Percentiles rank a stretch among this genome's conserved stretches.
These are phyloP conservation scores for Dictyostelium capitatum DNA, from an alignment of 78 protist species.

Conservation along the genomic window DNA sequence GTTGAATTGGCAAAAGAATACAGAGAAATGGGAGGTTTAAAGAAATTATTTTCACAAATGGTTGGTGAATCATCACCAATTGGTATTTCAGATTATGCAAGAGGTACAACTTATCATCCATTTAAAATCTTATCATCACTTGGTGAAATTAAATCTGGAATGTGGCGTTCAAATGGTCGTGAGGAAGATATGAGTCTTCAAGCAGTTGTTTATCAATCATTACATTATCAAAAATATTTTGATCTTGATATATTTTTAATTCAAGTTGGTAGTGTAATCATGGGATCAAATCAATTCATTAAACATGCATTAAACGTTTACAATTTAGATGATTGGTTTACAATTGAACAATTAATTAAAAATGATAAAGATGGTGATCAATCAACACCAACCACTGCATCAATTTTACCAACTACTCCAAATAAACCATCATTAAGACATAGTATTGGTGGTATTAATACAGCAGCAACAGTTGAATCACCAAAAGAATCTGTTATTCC, in stretches of 20 bases:
- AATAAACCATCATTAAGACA: slow-evolving; percentile 38
- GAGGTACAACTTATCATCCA: slow-evolving; percentile 53
- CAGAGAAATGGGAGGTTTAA: slow-evolving; percentile 17
- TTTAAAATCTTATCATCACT: slow-evolving; percentile 25
- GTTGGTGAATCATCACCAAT: slow-evolving; percentile 28
- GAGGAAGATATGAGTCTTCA: slow-evolving; percentile 70
- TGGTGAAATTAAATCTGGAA: slow-evolving; percentile 72
- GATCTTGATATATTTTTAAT: slow-evolving; percentile 52
- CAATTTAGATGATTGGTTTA: slow-evolving; percentile 49
- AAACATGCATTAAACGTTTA: slow-evolving; percentile 25
- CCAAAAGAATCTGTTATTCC: no score
- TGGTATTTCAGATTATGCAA: slow-evolving; percentile 37
- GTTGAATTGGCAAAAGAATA: not conserved
- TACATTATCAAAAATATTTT: slow-evolving; percentile 57
- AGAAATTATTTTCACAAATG: slow-evolving; percentile 19
- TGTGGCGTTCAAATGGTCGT: slow-evolving; percentile 64
- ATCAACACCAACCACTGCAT: not conserved
- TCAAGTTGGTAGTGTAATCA: slow-evolving; percentile 51
- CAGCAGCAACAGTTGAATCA: no score
- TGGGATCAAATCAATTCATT: slow-evolving; percentile 64
- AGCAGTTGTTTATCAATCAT: slow-evolving; percentile 39
- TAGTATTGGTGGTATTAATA: slow-evolving; percentile 24
- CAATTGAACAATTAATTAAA: slow-evolving; percentile 22
- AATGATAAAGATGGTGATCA: no score
- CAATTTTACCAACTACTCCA: slow-evolving; percentile 38